Evolutionary conservation across 2,329 filamentous ascomycete genomes (phyloP).

Genomic region (Tolypocladium album): DNA sequence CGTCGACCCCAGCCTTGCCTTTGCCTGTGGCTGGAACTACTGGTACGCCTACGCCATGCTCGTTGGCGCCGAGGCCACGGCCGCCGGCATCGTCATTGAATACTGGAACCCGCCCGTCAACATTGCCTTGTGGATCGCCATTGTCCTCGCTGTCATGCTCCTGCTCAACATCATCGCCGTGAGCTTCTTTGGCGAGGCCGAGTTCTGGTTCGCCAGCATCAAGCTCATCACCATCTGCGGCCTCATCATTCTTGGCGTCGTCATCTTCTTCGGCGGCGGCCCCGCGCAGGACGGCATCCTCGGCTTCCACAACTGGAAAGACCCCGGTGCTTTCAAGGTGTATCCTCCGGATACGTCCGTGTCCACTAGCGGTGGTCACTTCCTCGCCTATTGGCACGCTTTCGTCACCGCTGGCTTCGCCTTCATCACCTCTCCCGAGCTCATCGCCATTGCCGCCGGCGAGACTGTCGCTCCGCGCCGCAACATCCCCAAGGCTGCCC

Average conservation of each 20-base stretch:
- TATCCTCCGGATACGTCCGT: constrained; percentile 24
- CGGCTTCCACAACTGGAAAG: constrained; percentile 26
- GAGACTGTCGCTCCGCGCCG: constrained; percentile 53
- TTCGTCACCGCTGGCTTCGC: constrained; percentile 49
- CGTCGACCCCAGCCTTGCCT: constrained; percentile 43
- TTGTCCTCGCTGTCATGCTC: constrained; percentile 43
- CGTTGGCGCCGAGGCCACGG: constrained; percentile 46
- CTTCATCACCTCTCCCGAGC: constrained; percentile 52
- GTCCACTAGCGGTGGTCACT: constrained; percentile 35
- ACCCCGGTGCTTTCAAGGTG: constrained; percentile 32
- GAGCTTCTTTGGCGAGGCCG: constrained; percentile 47
- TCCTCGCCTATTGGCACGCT: constrained; percentile 48
- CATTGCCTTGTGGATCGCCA: constrained; percentile 47
- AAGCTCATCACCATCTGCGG: constrained; percentile 50
- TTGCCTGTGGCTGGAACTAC: constrained; percentile 50
- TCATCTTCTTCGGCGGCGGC: constrained; percentile 46
- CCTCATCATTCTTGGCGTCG: constrained; percentile 43
- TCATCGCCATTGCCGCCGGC: constrained; percentile 52
- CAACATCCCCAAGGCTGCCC: constrained; percentile 56
- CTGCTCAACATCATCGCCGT: constrained; percentile 47
- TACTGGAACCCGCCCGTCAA: constrained; percentile 47
- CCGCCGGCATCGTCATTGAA: constrained; percentile 45
- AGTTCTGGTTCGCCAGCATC: constrained; percentile 51
- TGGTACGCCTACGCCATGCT: constrained; percentile 52
- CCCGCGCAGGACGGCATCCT: constrained; percentile 38